Evolutionary conservation across 768 basidiomycete genomes (phyloP), one percentile per base, ranked within the genome.

Genomic region (Suillus decipiens): DNA sequence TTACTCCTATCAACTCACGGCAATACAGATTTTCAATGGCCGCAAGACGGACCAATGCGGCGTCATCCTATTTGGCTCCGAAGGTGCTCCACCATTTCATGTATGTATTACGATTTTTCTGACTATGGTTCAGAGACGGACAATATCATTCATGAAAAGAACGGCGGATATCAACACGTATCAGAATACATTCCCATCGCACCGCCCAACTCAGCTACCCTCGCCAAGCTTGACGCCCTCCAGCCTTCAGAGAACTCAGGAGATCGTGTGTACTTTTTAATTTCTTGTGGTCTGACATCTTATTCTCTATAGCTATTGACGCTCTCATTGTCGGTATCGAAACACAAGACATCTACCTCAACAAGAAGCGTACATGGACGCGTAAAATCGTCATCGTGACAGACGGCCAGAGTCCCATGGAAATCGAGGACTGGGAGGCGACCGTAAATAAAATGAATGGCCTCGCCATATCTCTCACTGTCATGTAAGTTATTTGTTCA

Each of bases 31-130:
- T 67, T 95, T 88, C 71, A 87, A 91, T 67, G 92, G 89, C 15
- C 83, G 96, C 47, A 97, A 96, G 79, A 98, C 96, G 11, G 96
- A 96, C 71, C 88, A 93, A 71, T 93, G 94, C 72, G 93, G 94
- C n/a, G 85, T 98, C 34, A 83, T 97, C 54, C 76, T 89, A 3
- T 95, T 94, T 70, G 96, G 93, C n/a, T 86, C 89, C 2, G 87
- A 93, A 74, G 85, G 94, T 85, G 34, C 58, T 69, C 56, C 12
- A 59, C 37, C 58, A n/a, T 22, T n/a, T 47, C 33, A 36, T 31
- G 41, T 37, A 17, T 47, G 34, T 28, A 28, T 24, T 8, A 43
- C 24, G 51, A 36, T 51, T 11, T 22, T 37, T 8, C 31, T 28
- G 14, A 48, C 11, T 12, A 64, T 51, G 45, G 12, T 43, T 57